These are phyloP conservation scores for Nannochloropsis gaditana DNA, from an alignment of 108 stramenopile species.

Conservation along the genomic window DNA sequence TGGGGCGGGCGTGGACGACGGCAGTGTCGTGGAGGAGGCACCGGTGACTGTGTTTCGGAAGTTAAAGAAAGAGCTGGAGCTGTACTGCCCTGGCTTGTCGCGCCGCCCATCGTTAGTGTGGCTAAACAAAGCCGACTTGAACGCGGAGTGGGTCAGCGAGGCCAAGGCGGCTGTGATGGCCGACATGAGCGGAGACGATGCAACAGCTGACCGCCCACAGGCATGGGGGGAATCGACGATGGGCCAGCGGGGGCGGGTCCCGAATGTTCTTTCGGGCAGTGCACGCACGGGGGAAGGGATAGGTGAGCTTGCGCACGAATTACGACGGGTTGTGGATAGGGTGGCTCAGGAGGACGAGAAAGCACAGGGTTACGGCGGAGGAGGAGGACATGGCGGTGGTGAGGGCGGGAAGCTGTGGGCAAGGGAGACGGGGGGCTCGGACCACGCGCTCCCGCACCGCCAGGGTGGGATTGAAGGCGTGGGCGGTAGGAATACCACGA, in stretches of 20 bases:
- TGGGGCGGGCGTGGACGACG: neutral
- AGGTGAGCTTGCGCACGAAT: slow-evolving; percentile 5
- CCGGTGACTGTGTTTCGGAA: neutral
- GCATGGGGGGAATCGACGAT: neutral
- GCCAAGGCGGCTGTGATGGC: neutral
- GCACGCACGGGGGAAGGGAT: neutral
- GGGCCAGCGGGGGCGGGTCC: neutral
- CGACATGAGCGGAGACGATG: neutral
- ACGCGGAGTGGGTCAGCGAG: neutral
- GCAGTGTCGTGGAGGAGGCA: slow-evolving; percentile 17
- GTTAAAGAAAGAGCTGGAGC: slow-evolving; percentile 14
- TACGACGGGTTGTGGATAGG: neutral
- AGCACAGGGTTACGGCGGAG: neutral
- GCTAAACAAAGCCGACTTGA: neutral
- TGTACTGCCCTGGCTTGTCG: neutral
- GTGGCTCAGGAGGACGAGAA: neutral
- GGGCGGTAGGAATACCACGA: neutral
- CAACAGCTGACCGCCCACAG: neutral
- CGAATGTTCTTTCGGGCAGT: neutral
- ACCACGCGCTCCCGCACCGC: neutral
- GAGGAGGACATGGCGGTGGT: neutral
- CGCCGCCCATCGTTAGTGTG: slow-evolving; percentile 5
- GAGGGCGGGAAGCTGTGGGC: neutral
- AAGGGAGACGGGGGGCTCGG: neutral
- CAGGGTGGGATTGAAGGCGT: neutral